Conservation (phyloP, 306 rosid genomes). For the Vicia sativa region DNA sequence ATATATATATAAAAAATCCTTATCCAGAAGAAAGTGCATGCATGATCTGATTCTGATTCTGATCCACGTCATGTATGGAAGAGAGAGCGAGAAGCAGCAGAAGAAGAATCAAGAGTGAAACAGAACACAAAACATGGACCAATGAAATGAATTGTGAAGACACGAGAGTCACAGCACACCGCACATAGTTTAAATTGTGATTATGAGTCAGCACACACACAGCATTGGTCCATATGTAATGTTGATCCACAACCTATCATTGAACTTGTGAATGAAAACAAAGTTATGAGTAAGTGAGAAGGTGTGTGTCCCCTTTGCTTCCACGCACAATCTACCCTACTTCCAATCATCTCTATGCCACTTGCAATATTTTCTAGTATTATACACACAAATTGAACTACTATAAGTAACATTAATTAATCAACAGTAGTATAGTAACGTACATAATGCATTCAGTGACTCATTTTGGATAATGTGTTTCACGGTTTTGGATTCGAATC, state of each 20-base stretch:
- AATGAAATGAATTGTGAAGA: slow-evolving; percentile 32
- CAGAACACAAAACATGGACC: slow-evolving; percentile 23
- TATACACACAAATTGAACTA: background rate
- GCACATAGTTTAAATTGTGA: background rate
- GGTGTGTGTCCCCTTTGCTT: slow-evolving; percentile 21
- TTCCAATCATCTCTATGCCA: slow-evolving; percentile 31
- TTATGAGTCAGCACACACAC: slow-evolving; percentile 52
- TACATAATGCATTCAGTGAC: background rate
- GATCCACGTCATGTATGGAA: slow-evolving; percentile 30
- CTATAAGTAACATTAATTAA: background rate
- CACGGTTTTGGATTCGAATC: slow-evolving; percentile 34
- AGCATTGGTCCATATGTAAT: slow-evolving; percentile 41
- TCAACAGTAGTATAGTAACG: background rate
- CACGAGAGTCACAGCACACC: slow-evolving; percentile 13
- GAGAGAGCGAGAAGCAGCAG: slow-evolving; percentile 17
- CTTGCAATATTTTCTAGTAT: background rate
- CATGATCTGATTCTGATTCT: slow-evolving; percentile 1
- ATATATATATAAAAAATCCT: background rate
- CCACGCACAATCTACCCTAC: background rate
- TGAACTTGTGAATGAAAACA: slow-evolving; percentile 10
- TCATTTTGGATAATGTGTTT: slow-evolving; percentile 38
- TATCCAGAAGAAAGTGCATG: slow-evolving; percentile 1
- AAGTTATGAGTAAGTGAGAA: background rate
- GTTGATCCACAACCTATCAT: slow-evolving; percentile 45
- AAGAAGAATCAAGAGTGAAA: slow-evolving; percentile 16